Conservation (phyloP, 768 basidiomycete genomes). For the Tylopilus plumbeoviolaceoides region DNA sequence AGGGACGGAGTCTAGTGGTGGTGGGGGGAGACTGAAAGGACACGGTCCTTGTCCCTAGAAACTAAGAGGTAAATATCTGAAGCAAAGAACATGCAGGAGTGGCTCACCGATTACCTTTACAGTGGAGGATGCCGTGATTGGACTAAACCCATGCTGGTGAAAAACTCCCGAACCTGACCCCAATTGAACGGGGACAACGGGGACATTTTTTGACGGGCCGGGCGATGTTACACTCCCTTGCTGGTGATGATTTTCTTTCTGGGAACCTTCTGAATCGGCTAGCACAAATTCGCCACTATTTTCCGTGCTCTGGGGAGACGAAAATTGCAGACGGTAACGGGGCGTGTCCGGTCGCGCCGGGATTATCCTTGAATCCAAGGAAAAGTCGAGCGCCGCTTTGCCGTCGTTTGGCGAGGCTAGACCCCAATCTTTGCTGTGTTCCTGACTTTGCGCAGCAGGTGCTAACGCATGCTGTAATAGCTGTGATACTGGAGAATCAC, state of each 20-base stretch:
- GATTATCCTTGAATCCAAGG: conserved; percentile 39
- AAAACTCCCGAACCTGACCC: conserved; percentile 26
- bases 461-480: conserved; percentile 45
- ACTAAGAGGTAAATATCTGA: conserved; percentile 26
- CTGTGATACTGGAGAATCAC: conserved; percentile 48
- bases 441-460: conserved; percentile 13
- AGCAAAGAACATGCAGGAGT: conserved; percentile 15
- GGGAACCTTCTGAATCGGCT: conserved; percentile 44
- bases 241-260: conserved; percentile 44
- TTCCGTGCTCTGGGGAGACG: conserved; percentile 5
- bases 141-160: conserved; percentile 17
- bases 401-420: conserved; percentile 16
- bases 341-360: conserved; percentile 35
- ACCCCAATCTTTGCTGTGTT: conserved; percentile 7
- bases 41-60: conserved; percentile 29
- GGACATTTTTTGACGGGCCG: conserved; percentile 18
- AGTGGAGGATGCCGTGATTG: conserved; percentile 26
- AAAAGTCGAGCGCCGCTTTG: conserved; percentile 33
- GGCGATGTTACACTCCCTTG: conserved; percentile 26
- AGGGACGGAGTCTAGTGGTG: conserved; percentile 10
- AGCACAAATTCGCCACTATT: conserved; percentile 20
- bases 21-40: conserved; percentile 33
- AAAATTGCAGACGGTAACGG: conserved; percentile 45
- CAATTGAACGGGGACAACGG: conserved; percentile 19
- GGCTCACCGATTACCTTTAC: conserved; percentile 32